These are phyloP conservation scores for Ceratocystis destructans DNA, from an alignment of 2,329 filamentous ascomycete genomes.

Conservation along the genomic window DNA sequence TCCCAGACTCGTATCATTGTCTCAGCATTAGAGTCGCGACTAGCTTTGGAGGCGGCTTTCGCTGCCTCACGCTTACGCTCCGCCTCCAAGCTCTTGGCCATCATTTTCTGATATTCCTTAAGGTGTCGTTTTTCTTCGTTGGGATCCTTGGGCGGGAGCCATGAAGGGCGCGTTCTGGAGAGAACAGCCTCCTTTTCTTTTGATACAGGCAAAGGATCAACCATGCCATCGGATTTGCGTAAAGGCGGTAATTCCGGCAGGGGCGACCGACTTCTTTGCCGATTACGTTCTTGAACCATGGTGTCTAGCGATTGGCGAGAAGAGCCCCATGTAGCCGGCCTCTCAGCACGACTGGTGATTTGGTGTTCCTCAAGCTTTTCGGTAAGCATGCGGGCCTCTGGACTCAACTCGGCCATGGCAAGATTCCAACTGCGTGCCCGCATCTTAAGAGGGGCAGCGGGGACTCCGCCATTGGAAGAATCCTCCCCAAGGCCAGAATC, in stretches of 20 bases:
- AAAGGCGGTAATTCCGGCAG: conserved; percentile 56
- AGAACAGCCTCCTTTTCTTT: conserved; percentile 78
- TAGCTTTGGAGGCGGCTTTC: conserved; percentile 37
- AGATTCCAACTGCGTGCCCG: conserved; percentile 63
- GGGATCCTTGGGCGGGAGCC: conserved; percentile 76
- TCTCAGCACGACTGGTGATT: conserved; percentile 32
- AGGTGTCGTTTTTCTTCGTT: conserved; percentile 83
- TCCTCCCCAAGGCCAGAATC: conserved; percentile 29
- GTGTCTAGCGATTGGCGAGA: conserved; percentile 19
- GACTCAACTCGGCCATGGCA: conserved; percentile 52
- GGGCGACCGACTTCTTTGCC: conserved; percentile 30
- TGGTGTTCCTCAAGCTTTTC: conserved; percentile 71
- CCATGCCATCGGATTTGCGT: conserved; percentile 64
- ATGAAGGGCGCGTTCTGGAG: conserved; percentile 66
- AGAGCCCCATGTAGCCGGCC: conserved; percentile 20
- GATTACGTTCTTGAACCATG: conserved; percentile 21
- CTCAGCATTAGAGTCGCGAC: conserved; percentile 41
- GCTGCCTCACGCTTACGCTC: conserved; percentile 45
- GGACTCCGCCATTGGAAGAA: conserved; percentile 19
- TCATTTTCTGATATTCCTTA: conserved; percentile 74
- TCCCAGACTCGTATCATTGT: conserved; percentile 56
- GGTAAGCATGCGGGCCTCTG: conserved; percentile 60
- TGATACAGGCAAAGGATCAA: conserved; percentile 69
- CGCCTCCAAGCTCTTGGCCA: conserved; percentile 48
- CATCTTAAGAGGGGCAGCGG: conserved; percentile 33